A percentile compares a stretch with the other conserved stretches of the same genome.
These are phyloP conservation scores for Vitis hybrid DNA, from an alignment of 177 flowering plant species.

Conservation along the genomic window DNA sequence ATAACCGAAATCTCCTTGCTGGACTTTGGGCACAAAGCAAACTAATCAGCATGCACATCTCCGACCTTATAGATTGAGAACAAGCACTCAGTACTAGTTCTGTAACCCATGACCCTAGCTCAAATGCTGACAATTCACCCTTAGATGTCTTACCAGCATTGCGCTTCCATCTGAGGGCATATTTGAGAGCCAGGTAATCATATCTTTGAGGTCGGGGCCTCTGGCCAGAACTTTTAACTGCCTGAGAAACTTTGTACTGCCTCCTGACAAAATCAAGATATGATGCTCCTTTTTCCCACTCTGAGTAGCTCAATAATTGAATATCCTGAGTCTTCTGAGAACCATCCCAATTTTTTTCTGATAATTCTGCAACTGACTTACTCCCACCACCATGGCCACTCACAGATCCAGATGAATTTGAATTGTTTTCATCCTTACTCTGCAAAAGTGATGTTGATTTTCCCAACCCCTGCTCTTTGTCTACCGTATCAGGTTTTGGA, in stretches of 20 bases:
- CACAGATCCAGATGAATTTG: slow-evolving; percentile 39
- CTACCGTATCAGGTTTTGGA: slow-evolving; percentile 81
- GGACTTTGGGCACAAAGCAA: slow-evolving; percentile 83
- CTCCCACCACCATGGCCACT: slow-evolving; percentile 39
- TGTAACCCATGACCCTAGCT: slow-evolving; percentile 95
- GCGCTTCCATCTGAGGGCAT: slow-evolving; percentile 90
- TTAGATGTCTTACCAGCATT: slow-evolving; percentile 52
- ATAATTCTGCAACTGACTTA: slow-evolving; percentile 47
- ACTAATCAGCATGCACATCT: slow-evolving; percentile 86
- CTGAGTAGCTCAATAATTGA: slow-evolving; percentile 85
- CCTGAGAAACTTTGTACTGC: slow-evolving; percentile 85
- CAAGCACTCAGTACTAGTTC: slow-evolving; percentile 93
- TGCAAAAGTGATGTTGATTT: slow-evolving; percentile 41
- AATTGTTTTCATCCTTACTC: slow-evolving; percentile 53
- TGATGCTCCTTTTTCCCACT: slow-evolving; percentile 97
- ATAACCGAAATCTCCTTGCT: slow-evolving; percentile 69
- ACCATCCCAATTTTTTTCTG: slow-evolving; percentile 75
- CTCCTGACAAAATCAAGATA: slow-evolving; percentile 98
- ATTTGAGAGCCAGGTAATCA: slow-evolving; percentile 86
- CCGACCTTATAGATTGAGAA: slow-evolving; percentile 94
- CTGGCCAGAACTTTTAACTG: slow-evolving; percentile 52
- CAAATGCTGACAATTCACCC: slow-evolving; percentile 68
- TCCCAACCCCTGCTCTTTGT: slow-evolving; percentile 62
- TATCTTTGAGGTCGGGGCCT: slow-evolving; percentile 71
- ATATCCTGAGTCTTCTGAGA: slow-evolving; percentile 75